Percentiles rank a stretch among this genome's conserved stretches.
phyloP scores from a whole-genome alignment of 1,139 yeast species.

The Candida frijolesensis region DNA sequence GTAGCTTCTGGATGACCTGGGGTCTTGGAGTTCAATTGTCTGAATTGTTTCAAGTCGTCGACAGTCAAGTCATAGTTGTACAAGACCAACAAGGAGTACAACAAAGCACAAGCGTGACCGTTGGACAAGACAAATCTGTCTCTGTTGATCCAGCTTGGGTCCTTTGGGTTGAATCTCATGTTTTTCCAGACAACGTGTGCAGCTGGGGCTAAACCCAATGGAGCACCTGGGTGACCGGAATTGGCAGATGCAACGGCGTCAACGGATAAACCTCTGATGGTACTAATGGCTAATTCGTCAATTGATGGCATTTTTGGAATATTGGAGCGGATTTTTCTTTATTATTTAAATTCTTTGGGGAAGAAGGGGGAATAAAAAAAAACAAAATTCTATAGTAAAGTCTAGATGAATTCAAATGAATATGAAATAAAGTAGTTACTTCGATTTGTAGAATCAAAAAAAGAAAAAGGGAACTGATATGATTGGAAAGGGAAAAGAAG shows the following conservation, averaged over 20 bases:
- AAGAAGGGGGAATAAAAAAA: neutral
- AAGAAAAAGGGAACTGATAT: conserved; percentile 1
- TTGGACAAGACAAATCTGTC: conserved; percentile 94
- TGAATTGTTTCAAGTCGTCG: conserved; percentile 88
- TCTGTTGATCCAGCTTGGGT: conserved; percentile 91
- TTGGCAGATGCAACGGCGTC: conserved; percentile 90
- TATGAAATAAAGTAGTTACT: neutral
- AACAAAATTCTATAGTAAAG: conserved; percentile 1
- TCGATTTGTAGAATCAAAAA: neutral
- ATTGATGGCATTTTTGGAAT: conserved; percentile 33
- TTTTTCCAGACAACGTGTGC: conserved; percentile 74
- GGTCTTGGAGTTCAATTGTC: conserved; percentile 88
- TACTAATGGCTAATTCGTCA: conserved; percentile 78
- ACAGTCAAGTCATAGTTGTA: conserved; percentile 80
- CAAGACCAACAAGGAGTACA: conserved; percentile 84
- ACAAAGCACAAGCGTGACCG: conserved; percentile 95
- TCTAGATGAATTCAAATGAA: conserved; percentile 4
- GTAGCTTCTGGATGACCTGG: conserved; percentile 95
- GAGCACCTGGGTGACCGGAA: conserved; percentile 99
- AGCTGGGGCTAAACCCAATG: conserved; percentile 91
- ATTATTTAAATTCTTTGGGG: neutral
- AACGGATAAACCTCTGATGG: conserved; percentile 88
- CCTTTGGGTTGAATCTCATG: conserved; percentile 86
- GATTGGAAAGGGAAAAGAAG: neutral
- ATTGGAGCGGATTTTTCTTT: neutral